Evolutionary conservation across 306 rosid species (phyloP), one percentile per base, ranked within the genome.

Genomic region (Sphenostylis stenocarpa): DNA sequence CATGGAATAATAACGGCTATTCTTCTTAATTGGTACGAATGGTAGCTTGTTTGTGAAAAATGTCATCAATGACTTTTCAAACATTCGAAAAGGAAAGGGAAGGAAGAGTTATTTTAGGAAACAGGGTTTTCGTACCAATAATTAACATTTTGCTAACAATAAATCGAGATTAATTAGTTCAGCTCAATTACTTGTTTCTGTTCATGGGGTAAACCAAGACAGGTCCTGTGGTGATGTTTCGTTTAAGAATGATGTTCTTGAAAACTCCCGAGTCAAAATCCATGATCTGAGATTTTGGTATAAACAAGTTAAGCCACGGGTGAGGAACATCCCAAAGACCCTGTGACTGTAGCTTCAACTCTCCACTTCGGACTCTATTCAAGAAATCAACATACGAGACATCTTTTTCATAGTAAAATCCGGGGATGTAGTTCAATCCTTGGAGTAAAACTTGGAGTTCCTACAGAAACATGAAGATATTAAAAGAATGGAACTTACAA

Each of bases 291-390:
- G 90, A 86, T 83, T 85, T 89, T 0, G 98, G 96, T 24, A 94
- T 84, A 43, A 90, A 94, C 33, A 94, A 86, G 77, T 92, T 94
- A 28, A 92, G 84, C 96, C 97, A 94, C 0, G 98, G 98, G 90
- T 94, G 98, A 65, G 96, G 98, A 80, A 92, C 91, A 41, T 94
- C 96, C 98, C 98, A 94, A 4, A 85, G 45, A 47, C 97, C 97
- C 82, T 90, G 85, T 31, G 93, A 86, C 21, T 80, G 87, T 72
- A 92, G 92, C 78, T 85, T 83, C 51, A 87, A 36, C 81, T 94
- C 98, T 56, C 91, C 97, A 21, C 84, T 66, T 47, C 87, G 85
- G 10, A 92, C 96, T 81, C 97, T 84, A 68, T 92, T 87, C 12
- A 94, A 78, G 75, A 94, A 94, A 5, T 88, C 97, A 14, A 77